Base-by-base conservation (phyloP, 352 stramenopile species). In the Phytophthora colocasiae region DNA sequence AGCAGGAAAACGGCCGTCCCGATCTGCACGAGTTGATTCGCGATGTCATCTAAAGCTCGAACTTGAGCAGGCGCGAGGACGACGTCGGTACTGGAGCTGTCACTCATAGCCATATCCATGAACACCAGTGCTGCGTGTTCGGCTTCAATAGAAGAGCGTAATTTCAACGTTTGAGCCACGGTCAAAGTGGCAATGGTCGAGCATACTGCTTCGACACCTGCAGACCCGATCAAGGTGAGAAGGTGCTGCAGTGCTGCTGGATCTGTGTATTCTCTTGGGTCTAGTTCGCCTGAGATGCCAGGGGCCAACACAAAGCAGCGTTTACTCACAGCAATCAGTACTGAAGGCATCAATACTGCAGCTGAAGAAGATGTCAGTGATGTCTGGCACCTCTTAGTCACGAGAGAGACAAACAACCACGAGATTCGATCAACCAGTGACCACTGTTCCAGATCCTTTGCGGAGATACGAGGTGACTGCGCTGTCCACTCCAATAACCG, bases 1-100 rank as follows among this genome's bases (percentile, higher is more conserved):
- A 83, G 43, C 22, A 86, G 52, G 56, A 86, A 81, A 6, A 38
- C 32, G 3, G 63, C 48, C 11, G 61, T 73, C 15, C 74, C 77
- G 31, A 81, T 80, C 52, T 69, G 63, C 5, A 76, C 31, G 44
- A 75, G 50, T 15, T 68, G 66, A 6, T 38, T 61, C 5, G 66
- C 61, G 11, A 75, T 57, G 40, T 72, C 63, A 14, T 73, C 63
- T 36, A 77, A 49, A 17, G 54, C 46, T 58, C 58, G 63, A n/a
- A 53, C 47, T 61, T 70, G 52, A 12, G 69, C 26, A 15, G 46
- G 24, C 1, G 54, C 48, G 4, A 63, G 36, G 10, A 48, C 22
- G 3, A 73, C 38, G 29, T 65, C 63, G 9, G 38, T 43, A 22
- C 14, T 66, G 1, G 40, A 31, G 34, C 19, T 40, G 6, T 31